Conservation (phyloP, 805 yeast genomes). For the Maudiozyma barnettii region DNA sequence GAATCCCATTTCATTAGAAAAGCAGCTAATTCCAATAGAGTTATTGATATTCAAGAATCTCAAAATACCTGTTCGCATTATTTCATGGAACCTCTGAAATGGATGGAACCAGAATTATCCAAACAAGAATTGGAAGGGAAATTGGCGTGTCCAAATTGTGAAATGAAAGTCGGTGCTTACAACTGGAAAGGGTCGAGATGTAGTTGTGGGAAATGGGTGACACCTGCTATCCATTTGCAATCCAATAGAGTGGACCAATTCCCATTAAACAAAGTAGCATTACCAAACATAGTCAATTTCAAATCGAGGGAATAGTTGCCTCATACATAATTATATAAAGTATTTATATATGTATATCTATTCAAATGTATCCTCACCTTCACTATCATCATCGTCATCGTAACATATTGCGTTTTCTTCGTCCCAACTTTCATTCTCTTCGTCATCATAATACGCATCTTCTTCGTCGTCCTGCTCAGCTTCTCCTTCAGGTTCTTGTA, state of each 20-base stretch:
- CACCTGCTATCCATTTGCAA: conserved; percentile 81
- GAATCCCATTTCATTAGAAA: conserved; percentile 59
- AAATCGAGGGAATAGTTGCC: conserved; percentile 3
- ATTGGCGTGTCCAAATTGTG: conserved; percentile 76
- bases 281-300: conserved; percentile 22
- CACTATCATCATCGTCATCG: background rate
- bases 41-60: conserved; percentile 49
- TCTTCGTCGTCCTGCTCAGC: background rate
- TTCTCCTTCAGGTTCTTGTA: background rate
- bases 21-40: conserved; percentile 52
- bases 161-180: conserved; percentile 79
- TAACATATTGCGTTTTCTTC: conserved; percentile 2
- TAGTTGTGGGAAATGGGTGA: conserved; percentile 91
- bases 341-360: background rate
- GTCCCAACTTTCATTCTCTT: background rate
- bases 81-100: conserved; percentile 77
- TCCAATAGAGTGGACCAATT: conserved; percentile 72
- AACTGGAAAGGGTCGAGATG: conserved; percentile 93
- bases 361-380: background rate
- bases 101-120: conserved; percentile 82
- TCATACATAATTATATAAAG: background rate
- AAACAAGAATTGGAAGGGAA: conserved; percentile 79
- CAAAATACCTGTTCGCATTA: conserved; percentile 66
- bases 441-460: background rate
- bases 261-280: conserved; percentile 11